Evolutionary conservation across 257 asterid genomes (phyloP), one percentile per base, ranked within the genome.

Genomic region (Nicotiana attenuata): DNA sequence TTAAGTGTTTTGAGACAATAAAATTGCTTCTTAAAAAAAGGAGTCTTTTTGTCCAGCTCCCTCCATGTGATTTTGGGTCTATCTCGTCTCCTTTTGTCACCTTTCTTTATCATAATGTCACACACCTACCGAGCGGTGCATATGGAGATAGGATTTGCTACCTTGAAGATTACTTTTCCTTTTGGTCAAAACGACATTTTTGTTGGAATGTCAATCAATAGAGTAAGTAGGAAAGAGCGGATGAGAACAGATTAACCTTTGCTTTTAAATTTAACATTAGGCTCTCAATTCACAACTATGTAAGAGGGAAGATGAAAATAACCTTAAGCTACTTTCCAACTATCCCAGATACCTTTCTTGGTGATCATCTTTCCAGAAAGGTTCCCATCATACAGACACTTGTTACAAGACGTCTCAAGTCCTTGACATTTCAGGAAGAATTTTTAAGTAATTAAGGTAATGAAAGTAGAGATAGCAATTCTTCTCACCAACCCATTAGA

Each of bases 71-170:
- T 41, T 38, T 20, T 41, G 24, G 33, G 78, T 69, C 78, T 69
- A 11, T 41, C 22, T 69, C 20, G 7, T 41, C 20, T 69, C 35
- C 33, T 69, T 26, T 69, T 13, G 20, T 41, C 59, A 69, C 59
- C 78, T 69, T 41, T 56, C 20, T 69, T 69, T 13, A 41, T 69
- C 13, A n/a, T 20, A 41, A 20, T 69, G 57, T 69, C 59, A 69
- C 78, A 69, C 78, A 69, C 59, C 78, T 69, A 41, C 24, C 13
- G 20, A 41, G 78, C 57, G 24, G 57, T 69, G 24, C 78, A 69
- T 69, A 41, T 11, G 78, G 78, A 69, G 35, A 69, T 69, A 20
- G 5, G 7, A n/a, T 41, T 69, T 14, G 10, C 20, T 41, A 69
- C 24, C 59, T 20, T 41, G 59, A 69, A 41, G 45, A 41, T 41